Evolutionary conservation across 805 yeast genomes (phyloP).

Genomic region (Candida khao-thaluensis): DNA sequence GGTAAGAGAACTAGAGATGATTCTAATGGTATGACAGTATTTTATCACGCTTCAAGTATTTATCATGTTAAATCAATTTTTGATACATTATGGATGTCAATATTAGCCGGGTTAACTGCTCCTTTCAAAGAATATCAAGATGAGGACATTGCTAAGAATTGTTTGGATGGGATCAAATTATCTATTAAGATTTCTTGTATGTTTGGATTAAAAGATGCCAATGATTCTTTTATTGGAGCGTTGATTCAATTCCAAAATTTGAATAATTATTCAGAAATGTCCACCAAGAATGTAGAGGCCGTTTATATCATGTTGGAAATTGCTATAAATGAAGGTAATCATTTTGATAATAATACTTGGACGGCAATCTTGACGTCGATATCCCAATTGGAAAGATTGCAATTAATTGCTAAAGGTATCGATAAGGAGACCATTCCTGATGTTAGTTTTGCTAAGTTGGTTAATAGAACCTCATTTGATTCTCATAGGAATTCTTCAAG

Average conservation of each 20-base stretch:
- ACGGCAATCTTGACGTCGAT: constrained; percentile 73
- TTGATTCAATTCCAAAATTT: constrained; percentile 83
- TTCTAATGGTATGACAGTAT: constrained; percentile 36
- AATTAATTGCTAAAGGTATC: constrained; percentile 82
- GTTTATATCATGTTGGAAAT: constrained; percentile 69
- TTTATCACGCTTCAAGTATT: constrained; percentile 79
- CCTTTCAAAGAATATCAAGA: constrained; percentile 90
- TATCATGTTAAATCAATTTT: constrained; percentile 92
- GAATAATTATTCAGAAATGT: constrained; percentile 75
- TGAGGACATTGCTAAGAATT: constrained; percentile 59
- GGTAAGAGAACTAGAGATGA: constrained; percentile 49
- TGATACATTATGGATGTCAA: constrained; percentile 95
- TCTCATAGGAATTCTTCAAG: constrained; percentile 40
- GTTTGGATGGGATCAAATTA: constrained; percentile 83
- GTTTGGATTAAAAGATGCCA: constrained; percentile 80
- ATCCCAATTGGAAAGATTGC: constrained; percentile 89
- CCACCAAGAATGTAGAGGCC: constrained; percentile 77
- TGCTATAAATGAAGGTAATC: constrained; percentile 78
- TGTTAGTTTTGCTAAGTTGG: constrained; percentile 70
- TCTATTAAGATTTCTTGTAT: constrained; percentile 81
- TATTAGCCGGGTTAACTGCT: constrained; percentile 89
- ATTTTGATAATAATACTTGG: constrained; percentile 67
- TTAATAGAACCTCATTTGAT: constrained; percentile 54
- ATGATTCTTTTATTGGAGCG: constrained; percentile 87
- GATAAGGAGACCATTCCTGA: constrained; percentile 85